Conservation (phyloP, 2,329 filamentous ascomycete species). For the Aschersonia sp. region DNA sequence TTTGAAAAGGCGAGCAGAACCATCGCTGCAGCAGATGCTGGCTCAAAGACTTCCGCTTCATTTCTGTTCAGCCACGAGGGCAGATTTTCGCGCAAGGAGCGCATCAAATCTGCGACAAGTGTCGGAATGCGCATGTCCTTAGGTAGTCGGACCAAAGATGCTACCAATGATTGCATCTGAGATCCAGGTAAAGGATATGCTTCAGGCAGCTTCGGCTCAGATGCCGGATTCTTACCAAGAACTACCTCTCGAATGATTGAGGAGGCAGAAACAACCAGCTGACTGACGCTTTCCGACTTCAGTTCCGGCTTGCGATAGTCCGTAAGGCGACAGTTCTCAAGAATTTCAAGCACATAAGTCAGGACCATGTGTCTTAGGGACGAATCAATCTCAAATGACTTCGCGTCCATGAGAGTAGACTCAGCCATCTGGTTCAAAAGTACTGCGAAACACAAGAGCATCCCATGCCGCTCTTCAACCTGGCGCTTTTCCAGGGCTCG, state of each 20-base stretch:
- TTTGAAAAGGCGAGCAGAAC: constrained; percentile 31
- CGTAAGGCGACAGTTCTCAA: constrained; percentile 25
- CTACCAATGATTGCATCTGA: no score
- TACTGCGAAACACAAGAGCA: constrained; percentile 47
- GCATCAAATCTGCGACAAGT: constrained; percentile 9
- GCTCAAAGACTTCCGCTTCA: constrained; percentile 34
- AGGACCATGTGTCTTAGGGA: constrained; percentile 16
- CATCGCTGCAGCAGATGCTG: constrained; percentile 35
- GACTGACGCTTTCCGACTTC: constrained; percentile 45
- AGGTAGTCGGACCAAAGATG: no score
- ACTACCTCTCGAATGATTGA: constrained; percentile 29
- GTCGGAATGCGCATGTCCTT: background rate
- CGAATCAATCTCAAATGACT: constrained; percentile 6
- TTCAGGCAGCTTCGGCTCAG: no score
- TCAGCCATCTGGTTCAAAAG: constrained; percentile 34
- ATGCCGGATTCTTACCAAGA: constrained; percentile 5
- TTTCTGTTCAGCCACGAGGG: constrained; percentile 32
- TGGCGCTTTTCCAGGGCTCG: constrained; percentile 35
- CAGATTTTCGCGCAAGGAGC: constrained; percentile 18
- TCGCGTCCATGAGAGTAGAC: constrained; percentile 8
- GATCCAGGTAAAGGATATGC: no score
- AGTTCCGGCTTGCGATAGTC: constrained; percentile 48
- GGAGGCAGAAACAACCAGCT: constrained; percentile 38
- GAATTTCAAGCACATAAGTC: constrained; percentile 15
- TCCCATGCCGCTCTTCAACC: constrained; percentile 55